phyloP scores from a whole-genome alignment of 148 eudicot species.

The Amaranthus hypochondriacus region DNA sequence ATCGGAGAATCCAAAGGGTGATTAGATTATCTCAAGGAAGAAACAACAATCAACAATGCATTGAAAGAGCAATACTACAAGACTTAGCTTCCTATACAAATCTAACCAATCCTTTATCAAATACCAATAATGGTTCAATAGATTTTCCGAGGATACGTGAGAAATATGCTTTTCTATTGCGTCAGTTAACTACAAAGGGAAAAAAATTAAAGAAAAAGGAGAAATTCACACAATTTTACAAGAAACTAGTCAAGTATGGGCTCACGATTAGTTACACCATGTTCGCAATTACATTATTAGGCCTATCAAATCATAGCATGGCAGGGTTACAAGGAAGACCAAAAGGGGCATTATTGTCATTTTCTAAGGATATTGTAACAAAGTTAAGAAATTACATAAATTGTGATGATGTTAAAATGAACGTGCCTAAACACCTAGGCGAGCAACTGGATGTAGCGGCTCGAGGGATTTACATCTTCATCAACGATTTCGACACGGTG shows the following conservation, averaged over 20 bases:
- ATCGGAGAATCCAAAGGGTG: conserved; percentile 32
- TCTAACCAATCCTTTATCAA: conserved; percentile 43
- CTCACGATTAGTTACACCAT: conserved; percentile 26
- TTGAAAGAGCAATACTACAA: conserved; percentile 16
- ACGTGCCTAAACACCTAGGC: conserved; percentile 24
- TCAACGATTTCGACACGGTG: conserved; percentile 67
- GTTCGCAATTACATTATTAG: conserved; percentile 34
- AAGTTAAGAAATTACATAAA: background rate
- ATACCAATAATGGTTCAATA: conserved; percentile 20
- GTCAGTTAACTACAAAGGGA: conserved; percentile 33
- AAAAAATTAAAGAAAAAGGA: conserved; percentile 35
- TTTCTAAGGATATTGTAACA: conserved; percentile 27
- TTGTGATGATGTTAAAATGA: conserved; percentile 1
- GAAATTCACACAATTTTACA: conserved; percentile 34
- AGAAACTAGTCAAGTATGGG: conserved; percentile 30
- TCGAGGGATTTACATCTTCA: conserved; percentile 54
- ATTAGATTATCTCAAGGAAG: conserved; percentile 23
- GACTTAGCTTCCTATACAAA: conserved; percentile 40
- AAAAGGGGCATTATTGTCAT: conserved; percentile 27
- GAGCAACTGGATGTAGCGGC: conserved; percentile 63
- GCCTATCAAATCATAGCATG: conserved; percentile 43
- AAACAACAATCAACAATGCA: background rate
- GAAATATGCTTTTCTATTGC: conserved; percentile 30
- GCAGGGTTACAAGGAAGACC: conserved; percentile 52
- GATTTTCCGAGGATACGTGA: conserved; percentile 36